Evolutionary conservation across 2,329 filamentous ascomycete genomes (phyloP).

Genomic region (Arthrinium puccinioides): DNA sequence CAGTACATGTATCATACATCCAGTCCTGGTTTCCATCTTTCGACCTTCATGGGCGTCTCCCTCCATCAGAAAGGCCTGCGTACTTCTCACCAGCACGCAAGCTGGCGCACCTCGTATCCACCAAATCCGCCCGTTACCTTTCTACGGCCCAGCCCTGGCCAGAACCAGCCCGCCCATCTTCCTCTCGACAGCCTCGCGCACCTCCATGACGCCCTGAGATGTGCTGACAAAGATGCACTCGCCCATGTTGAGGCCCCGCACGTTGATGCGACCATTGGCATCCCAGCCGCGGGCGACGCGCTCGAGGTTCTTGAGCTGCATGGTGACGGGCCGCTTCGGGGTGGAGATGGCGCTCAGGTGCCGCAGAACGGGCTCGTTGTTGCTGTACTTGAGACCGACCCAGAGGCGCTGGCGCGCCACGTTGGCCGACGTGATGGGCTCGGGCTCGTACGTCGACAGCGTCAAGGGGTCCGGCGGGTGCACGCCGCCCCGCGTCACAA

Average conservation of each 20-base stretch:
- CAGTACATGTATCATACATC: too few relatives aligned
- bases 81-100: too few relatives aligned
- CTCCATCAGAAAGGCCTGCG: too few relatives aligned
- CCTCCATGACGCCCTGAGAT: slow-evolving; percentile 70
- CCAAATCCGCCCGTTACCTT: too few relatives aligned
- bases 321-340: slow-evolving; percentile 64
- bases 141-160: slow-evolving; percentile 50
- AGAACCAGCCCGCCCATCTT: slow-evolving; percentile 74
- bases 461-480: slow-evolving; percentile 41
- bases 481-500: slow-evolving; percentile 67
- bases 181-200: slow-evolving; percentile 72
- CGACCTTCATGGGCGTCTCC: too few relatives aligned
- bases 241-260: slow-evolving; percentile 63
- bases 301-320: slow-evolving; percentile 55
- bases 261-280: slow-evolving; percentile 59
- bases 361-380: slow-evolving; percentile 70
- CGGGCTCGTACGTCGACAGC: slow-evolving; percentile 39
- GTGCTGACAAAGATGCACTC: slow-evolving; percentile 79
- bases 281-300: slow-evolving; percentile 62
- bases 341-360: slow-evolving; percentile 62
- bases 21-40: too few relatives aligned
- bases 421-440: slow-evolving; percentile 60
- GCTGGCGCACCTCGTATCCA: too few relatives aligned
- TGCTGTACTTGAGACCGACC: slow-evolving; percentile 87
- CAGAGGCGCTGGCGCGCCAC: slow-evolving; percentile 70